phyloP scores from a whole-genome alignment of 2,329 filamentous ascomycete species.

The Chalara sp. region DNA sequence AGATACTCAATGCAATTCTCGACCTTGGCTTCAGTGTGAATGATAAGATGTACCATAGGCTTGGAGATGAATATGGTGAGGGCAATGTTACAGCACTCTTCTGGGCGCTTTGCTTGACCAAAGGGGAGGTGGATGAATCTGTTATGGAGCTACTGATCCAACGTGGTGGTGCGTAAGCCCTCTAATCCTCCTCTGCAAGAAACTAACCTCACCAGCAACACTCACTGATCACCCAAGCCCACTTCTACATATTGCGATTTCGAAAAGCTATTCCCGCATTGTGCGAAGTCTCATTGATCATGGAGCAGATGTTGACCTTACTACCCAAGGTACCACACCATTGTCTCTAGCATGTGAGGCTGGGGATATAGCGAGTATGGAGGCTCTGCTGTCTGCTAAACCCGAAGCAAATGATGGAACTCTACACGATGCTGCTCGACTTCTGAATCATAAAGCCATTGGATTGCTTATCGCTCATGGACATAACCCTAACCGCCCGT shows the following conservation, averaged over 20 bases:
- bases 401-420: constrained; percentile 62
- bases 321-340: neutral
- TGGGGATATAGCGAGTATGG: constrained; percentile 48
- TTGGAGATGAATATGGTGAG: neutral
- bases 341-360: constrained; percentile 21
- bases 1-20: constrained; percentile 43
- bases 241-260: too few species aligned
- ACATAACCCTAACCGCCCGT: constrained; percentile 60
- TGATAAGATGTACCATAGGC: constrained; percentile 37
- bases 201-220: too few species aligned
- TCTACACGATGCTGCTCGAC: constrained; percentile 57
- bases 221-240: too few species aligned
- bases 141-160: constrained; percentile 53
- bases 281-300: constrained; percentile 3
- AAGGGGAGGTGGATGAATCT: constrained; percentile 53
- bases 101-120: constrained; percentile 56
- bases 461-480: constrained; percentile 49
- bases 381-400: constrained; percentile 48
- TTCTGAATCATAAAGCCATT: constrained; percentile 49
- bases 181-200: neutral
- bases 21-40: constrained; percentile 54
- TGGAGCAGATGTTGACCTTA: constrained; percentile 4
- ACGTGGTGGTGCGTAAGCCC: constrained; percentile 24
- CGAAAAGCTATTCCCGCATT: neutral
- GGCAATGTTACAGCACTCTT: constrained; percentile 39